Percentiles rank a stretch among this genome's conserved stretches.
phyloP scores from a whole-genome alignment of 2,329 filamentous ascomycete genomes.

The Trichophyton simii region DNA sequence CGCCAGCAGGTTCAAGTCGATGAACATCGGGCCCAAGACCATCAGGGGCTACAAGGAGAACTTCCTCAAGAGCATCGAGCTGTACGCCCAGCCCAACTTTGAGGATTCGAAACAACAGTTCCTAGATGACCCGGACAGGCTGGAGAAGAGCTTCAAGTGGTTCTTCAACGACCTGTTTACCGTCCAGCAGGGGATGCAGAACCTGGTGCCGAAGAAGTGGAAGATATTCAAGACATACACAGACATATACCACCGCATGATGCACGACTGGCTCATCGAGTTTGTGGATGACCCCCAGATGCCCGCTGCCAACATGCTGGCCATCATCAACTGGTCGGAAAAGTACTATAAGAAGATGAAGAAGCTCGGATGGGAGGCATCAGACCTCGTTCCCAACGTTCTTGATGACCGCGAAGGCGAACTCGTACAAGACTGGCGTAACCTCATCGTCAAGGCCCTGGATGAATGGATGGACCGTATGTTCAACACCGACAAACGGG shows the following conservation, averaged over 20 bases:
- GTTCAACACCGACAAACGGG: constrained; percentile 64
- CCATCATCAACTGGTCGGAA: constrained; percentile 88
- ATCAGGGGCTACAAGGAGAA: constrained; percentile 95
- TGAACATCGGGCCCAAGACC: constrained; percentile 83
- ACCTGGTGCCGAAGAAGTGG: constrained; percentile 92
- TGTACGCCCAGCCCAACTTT: constrained; percentile 62
- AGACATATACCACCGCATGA: constrained; percentile 79
- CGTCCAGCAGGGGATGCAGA: constrained; percentile 83
- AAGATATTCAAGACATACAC: constrained; percentile 84
- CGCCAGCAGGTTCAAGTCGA: constrained; percentile 83
- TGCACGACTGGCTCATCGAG: constrained; percentile 83
- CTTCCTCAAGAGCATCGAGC: constrained; percentile 68
- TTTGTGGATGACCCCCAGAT: constrained; percentile 74
- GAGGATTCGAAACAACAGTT: constrained; percentile 61
- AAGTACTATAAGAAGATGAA: constrained; percentile 95
- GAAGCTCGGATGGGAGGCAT: constrained; percentile 66
- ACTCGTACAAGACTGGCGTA: constrained; percentile 82
- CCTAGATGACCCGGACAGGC: constrained; percentile 63
- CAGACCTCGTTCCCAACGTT: constrained; percentile 71
- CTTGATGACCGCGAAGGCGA: constrained; percentile 84
- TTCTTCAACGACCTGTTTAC: constrained; percentile 96
- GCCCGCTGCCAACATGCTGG: constrained; percentile 75
- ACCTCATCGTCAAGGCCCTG: constrained; percentile 87
- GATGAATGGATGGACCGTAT: constrained; percentile 98
- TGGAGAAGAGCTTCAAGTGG: constrained; percentile 87